phyloP scores from a whole-genome alignment of 129 eudicot genomes.

The Ambrosia trifida region DNA sequence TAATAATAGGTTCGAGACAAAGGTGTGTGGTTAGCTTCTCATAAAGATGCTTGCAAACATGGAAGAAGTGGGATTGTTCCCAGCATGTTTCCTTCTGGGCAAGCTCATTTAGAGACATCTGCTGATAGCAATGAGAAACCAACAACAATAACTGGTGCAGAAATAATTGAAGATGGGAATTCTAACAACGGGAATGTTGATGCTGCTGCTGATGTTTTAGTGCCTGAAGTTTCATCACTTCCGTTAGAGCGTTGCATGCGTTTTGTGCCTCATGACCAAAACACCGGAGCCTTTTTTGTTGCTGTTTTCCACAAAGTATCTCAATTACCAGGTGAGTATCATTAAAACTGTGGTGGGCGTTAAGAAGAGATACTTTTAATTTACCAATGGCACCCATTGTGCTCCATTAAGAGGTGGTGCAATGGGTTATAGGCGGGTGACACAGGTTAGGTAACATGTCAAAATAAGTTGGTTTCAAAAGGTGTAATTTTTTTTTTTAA shows the following conservation, averaged over 20 bases:
- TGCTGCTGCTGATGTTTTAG: constrained; percentile 29
- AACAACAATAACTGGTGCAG: constrained; percentile 21
- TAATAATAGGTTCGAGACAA: constrained; percentile 62
- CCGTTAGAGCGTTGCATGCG: constrained; percentile 97
- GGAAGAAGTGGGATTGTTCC: constrained; percentile 66
- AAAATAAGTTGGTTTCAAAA: background rate
- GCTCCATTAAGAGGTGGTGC: background rate
- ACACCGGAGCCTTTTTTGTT: constrained; percentile 93
- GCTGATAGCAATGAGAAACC: constrained; percentile 31
- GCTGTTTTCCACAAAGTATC: constrained; percentile 87
- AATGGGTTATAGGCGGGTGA: background rate
- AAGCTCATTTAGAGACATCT: constrained; percentile 39
- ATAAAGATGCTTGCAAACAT: constrained; percentile 64
- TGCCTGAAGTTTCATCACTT: constrained; percentile 70
- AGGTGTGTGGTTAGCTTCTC: constrained; percentile 73
- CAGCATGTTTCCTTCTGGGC: constrained; percentile 96
- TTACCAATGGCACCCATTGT: background rate
- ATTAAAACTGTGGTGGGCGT: background rate
- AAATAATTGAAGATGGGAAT: constrained; percentile 34
- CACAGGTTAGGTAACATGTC: background rate
- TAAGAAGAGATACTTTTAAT: background rate
- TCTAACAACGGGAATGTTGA: constrained; percentile 34
- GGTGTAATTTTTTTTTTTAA: background rate
- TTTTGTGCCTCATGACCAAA: constrained; percentile 96
- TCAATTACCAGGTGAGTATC: constrained; percentile 65